Conservation (phyloP, 768 basidiomycete genomes). For the Serendipita vermifera region DNA sequence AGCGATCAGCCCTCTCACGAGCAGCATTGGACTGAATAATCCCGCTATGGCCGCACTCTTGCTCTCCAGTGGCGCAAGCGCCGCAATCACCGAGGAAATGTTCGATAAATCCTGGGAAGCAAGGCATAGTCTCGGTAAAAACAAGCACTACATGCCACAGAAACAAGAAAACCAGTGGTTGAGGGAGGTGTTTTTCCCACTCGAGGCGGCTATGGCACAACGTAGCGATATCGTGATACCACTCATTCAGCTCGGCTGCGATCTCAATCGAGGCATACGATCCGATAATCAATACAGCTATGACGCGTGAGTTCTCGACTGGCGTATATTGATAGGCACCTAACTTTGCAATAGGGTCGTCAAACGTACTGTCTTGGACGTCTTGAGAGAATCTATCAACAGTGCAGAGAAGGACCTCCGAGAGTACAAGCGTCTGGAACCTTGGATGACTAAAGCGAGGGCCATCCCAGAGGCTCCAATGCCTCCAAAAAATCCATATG, state of each 20-base stretch:
- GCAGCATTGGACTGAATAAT: slow-evolving; percentile 19
- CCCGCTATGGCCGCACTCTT: slow-evolving; percentile 22
- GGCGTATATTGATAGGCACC: background rate
- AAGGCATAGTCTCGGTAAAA: slow-evolving; percentile 13
- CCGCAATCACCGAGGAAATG: slow-evolving; percentile 19
- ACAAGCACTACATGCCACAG: background rate
- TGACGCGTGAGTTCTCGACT: background rate
- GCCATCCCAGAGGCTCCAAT: too few species aligned
- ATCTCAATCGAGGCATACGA: slow-evolving; percentile 14
- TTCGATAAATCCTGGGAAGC: slow-evolving; percentile 17
- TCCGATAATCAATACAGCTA: background rate
- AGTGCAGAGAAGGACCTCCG: background rate
- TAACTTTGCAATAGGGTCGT: background rate
- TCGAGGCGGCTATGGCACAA: slow-evolving; percentile 20
- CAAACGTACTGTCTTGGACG: background rate
- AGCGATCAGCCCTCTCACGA: slow-evolving; percentile 20
- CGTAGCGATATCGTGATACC: slow-evolving; percentile 21
- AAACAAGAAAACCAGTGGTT: background rate
- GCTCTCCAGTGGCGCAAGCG: slow-evolving; percentile 23
- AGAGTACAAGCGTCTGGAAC: background rate
- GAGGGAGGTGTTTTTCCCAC: slow-evolving; percentile 14
- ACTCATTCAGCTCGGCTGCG: slow-evolving; percentile 22
- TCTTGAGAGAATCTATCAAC: background rate
- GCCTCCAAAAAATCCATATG: too few species aligned
- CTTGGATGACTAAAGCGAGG: too few species aligned